Evolutionary conservation across 352 stramenopile species (phyloP).

Genomic region (Phytophthora multivora): DNA sequence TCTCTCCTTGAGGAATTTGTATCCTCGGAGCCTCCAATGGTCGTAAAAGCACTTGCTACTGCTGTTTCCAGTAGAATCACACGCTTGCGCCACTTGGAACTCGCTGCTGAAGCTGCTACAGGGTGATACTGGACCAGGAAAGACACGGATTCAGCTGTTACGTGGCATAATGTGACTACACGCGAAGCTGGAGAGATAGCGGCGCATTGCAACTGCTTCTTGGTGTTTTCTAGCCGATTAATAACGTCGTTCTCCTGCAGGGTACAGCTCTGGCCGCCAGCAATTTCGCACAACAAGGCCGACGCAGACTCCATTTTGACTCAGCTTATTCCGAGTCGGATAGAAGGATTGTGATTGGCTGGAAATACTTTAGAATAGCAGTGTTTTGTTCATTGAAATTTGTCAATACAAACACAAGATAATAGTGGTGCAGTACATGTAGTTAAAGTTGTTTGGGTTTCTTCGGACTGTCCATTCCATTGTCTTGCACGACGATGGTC

Average conservation of each 20-base stretch:
- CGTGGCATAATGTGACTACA: conserved; percentile 29
- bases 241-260: conserved; percentile 26
- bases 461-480: conserved; percentile 13
- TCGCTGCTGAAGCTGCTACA: conserved; percentile 7
- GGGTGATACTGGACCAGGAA: conserved; percentile 22
- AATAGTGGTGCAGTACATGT: neutral
- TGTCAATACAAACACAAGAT: conserved; percentile 6
- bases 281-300: conserved; percentile 16
- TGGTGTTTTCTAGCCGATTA: conserved; percentile 9
- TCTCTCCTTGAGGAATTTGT: conserved; percentile 7
- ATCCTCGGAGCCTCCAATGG: neutral
- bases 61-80: conserved; percentile 33
- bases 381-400: conserved; percentile 11
- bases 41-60: conserved; percentile 14
- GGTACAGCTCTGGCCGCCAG: conserved; percentile 9
- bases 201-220: conserved; percentile 19
- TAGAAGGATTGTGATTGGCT: neutral
- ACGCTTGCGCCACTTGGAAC: conserved; percentile 26
- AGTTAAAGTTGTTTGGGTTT: conserved; percentile 50
- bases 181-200: neutral
- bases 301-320: conserved; percentile 20
- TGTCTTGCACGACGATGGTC: conserved; percentile 62
- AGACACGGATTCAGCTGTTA: conserved; percentile 27
- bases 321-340: neutral
- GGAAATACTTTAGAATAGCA: conserved; percentile 1